phyloP scores from a whole-genome alignment of 495 filamentous ascomycete genomes.

The Aspergillus cristatus region DNA sequence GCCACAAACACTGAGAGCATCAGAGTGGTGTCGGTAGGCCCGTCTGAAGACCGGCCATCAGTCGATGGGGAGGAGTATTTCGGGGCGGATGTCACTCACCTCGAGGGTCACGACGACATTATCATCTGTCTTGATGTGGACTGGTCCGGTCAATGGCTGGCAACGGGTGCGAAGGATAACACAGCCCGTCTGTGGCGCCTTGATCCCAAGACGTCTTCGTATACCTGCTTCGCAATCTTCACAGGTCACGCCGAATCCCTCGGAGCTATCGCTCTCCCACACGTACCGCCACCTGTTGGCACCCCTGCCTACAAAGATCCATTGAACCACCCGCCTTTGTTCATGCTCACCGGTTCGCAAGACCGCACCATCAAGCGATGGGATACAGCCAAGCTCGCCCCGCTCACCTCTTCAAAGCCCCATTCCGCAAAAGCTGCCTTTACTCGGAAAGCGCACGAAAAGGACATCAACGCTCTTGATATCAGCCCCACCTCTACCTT shows the following conservation, averaged over 20 bases:
- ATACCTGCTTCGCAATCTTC: slow-evolving; percentile 68
- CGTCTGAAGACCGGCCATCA: slow-evolving; percentile 27
- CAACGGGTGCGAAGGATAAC: slow-evolving; percentile 93
- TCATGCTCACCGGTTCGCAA: slow-evolving; percentile 83
- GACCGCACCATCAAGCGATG: slow-evolving; percentile 92
- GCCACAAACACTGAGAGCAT: slow-evolving; percentile 94
- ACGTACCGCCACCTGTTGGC: slow-evolving; percentile 48
- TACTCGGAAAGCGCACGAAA: slow-evolving; percentile 92
- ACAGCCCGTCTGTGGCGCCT: slow-evolving; percentile 85
- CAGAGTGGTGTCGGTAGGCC: slow-evolving; percentile 62
- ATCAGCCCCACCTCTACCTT: slow-evolving; percentile 57
- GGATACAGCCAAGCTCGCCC: slow-evolving; percentile 50
- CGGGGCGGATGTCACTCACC: slow-evolving; percentile 77
- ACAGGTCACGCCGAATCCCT: slow-evolving; percentile 91
- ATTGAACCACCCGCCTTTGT: slow-evolving; percentile 69
- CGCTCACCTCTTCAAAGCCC: slow-evolving; percentile 26
- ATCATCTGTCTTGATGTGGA: slow-evolving; percentile 91
- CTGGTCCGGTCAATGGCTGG: slow-evolving; percentile 95
- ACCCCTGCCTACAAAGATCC: slow-evolving; percentile 58
- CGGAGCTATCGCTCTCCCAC: slow-evolving; percentile 81
- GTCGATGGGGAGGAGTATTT: slow-evolving; percentile 47
- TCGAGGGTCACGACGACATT: slow-evolving; percentile 89
- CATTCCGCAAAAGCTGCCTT: slow-evolving; percentile 51
- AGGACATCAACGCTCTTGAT: slow-evolving; percentile 95
- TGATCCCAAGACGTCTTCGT: slow-evolving; percentile 66